Percentiles rank a stretch among this genome's conserved stretches.
Conservation (phyloP, 805 yeast genomes). For the Metschnikowia noctiluminum region DNA sequence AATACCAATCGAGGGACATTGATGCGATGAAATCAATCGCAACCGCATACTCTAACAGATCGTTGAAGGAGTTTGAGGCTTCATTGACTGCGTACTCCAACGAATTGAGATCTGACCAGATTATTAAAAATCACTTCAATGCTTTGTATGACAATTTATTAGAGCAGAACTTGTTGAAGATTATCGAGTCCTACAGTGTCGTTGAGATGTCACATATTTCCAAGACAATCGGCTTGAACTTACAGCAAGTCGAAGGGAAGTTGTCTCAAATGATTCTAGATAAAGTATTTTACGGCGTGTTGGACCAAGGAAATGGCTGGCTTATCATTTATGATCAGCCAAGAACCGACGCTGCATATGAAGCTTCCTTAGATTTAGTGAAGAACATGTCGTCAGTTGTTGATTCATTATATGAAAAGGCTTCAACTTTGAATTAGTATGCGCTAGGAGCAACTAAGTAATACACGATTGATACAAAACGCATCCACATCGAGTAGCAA, state of each 20-base stretch:
- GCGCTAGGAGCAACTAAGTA: not conserved
- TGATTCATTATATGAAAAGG: slow-evolving; percentile 90
- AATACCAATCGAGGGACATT: slow-evolving; percentile 77
- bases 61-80: slow-evolving; percentile 86
- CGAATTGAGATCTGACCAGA: slow-evolving; percentile 81
- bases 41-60: slow-evolving; percentile 82
- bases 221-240: slow-evolving; percentile 80
- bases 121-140: slow-evolving; percentile 87
- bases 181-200: slow-evolving; percentile 92
- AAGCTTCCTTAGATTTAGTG: slow-evolving; percentile 79
- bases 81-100: slow-evolving; percentile 65
- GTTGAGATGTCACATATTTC: slow-evolving; percentile 93
- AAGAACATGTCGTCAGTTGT: slow-evolving; percentile 85
- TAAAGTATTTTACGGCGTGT: slow-evolving; percentile 90
- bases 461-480: not conserved
- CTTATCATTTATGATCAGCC: slow-evolving; percentile 88
- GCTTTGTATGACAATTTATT: slow-evolving; percentile 89
- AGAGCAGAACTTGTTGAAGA: slow-evolving; percentile 89
- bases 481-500: no score
- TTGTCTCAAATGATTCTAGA: slow-evolving; percentile 95
- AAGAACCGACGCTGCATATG: slow-evolving; percentile 82
- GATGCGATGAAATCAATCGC: slow-evolving; percentile 97
- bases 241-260: slow-evolving; percentile 88
- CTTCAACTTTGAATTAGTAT: slow-evolving; percentile 67
- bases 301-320: slow-evolving; percentile 99